These are phyloP conservation scores for Salix exigua DNA, from an alignment of 345 rosid species.

Conservation along the genomic window DNA sequence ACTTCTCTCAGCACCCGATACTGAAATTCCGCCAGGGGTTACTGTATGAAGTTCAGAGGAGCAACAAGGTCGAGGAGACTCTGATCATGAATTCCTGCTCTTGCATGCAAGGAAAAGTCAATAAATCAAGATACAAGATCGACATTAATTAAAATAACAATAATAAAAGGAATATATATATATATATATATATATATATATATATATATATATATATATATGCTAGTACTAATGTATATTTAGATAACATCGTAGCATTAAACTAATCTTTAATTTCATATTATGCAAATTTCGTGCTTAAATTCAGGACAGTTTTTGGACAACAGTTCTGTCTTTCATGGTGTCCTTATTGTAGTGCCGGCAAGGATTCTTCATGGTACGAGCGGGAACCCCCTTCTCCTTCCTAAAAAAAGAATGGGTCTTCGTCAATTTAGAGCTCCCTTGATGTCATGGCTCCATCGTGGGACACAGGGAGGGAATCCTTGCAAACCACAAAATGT, in stretches of 20 bases:
- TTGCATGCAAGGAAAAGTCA: neutral
- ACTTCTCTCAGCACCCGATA: neutral
- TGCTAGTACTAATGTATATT: too few species aligned
- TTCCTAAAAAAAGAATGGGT: neutral
- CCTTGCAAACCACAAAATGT: constrained; percentile 26
- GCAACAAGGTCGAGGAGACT: neutral
- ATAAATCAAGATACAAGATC: neutral
- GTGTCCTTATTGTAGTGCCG: constrained; percentile 22
- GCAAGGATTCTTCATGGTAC: constrained; percentile 12
- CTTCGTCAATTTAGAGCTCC: neutral
- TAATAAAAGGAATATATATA: neutral
- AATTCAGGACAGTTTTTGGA: too few species aligned
- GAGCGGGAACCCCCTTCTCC: constrained; percentile 11
- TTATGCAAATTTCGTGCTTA: too few species aligned
- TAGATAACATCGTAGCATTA: too few species aligned
- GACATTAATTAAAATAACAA: neutral
- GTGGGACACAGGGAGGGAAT: constrained; percentile 33
- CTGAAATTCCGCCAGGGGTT: neutral
- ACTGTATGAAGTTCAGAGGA: neutral
- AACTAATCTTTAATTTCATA: too few species aligned
- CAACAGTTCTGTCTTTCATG: constrained; percentile 16
- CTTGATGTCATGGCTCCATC: constrained; percentile 4
- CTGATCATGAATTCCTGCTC: neutral
- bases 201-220: too few species aligned
- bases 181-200: too few species aligned